Evolutionary conservation across 202 grass and related monocot species (phyloP).

Genomic region (Panicum virgatum): DNA sequence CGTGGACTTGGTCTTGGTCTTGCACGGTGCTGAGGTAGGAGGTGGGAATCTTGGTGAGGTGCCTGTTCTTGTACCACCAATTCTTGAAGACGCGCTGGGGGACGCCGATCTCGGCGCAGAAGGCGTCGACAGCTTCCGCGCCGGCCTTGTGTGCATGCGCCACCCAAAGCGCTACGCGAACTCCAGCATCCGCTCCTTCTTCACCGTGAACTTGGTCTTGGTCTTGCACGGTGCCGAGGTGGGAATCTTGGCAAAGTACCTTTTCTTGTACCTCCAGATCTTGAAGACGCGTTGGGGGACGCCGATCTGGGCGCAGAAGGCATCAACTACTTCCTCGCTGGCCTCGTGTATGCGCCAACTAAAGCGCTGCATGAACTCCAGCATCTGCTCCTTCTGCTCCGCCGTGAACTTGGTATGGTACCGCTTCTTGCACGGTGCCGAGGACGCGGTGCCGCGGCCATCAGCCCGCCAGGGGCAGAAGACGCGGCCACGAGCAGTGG

Average conservation of each 20-base stretch:
- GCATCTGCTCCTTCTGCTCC: conserved; percentile 46
- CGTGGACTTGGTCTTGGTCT: neutral
- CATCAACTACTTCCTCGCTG: too few relatives aligned
- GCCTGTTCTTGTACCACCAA: conserved; percentile 52
- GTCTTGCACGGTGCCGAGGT: too few relatives aligned
- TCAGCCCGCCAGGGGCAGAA: neutral
- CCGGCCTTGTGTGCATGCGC: conserved; percentile 49
- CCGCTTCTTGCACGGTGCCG: conserved; percentile 33
- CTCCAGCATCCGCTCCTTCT: conserved; percentile 53
- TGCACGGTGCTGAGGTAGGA: neutral
- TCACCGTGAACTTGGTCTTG: too few relatives aligned
- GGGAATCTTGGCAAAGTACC: too few relatives aligned
- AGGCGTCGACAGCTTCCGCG: conserved; percentile 35
- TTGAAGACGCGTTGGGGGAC: too few relatives aligned
- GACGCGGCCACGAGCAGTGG: neutral
- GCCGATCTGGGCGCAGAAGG: too few relatives aligned
- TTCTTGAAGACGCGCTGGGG: conserved; percentile 37
- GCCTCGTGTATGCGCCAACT: too few relatives aligned
- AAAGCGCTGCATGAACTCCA: too few relatives aligned
- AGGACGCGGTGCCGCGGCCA: neutral
- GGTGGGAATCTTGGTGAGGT: conserved; percentile 36
- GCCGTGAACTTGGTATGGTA: neutral
- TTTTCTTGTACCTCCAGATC: too few relatives aligned
- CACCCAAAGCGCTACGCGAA: conserved; percentile 56
- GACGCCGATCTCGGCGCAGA: conserved; percentile 49